Base-by-base conservation (phyloP, 805 yeast genomes). In the Candida adriatica region DNA sequence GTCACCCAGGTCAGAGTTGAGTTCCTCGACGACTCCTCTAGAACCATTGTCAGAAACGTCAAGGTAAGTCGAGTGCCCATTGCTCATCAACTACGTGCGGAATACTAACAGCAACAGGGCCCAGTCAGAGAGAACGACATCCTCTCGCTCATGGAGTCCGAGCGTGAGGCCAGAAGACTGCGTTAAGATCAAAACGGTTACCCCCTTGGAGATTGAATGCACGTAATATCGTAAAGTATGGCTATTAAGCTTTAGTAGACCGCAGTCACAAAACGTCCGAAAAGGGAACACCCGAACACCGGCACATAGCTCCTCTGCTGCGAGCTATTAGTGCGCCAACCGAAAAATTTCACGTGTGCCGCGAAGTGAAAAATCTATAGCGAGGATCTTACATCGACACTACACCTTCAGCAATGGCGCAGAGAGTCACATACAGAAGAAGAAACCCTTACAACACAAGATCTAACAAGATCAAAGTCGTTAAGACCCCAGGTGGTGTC, bases 401-500 rank as follows among this genome's bases (percentile, higher is more conserved):
- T 31, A 33, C 38, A 33, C 33, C 22, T 29, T 40, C 39, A 73
- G n/a, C 62, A 73, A 92, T 92, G 98, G 98, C 96, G 68, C 95
- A 87, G 75, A 90, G 98, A 81, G 94, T 88, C 71, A 87, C 96
- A 57, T 88, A 78, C 84, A 86, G 96, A 82, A 86, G 94, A 79
- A 85, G 95, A 80, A 88, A 87, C 71, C 95, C 96, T 74, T 88
- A 87, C 95, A 92, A 92, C 95, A 88, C 98, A 81, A 82, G 80
- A 72, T 92, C 98, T 58, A 92, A 92, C 95, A 85, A 83, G 78
- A 90, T 92, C 78, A 90, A 84, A 88, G 94, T 90, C 71, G 95
- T 90, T 61, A 92, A 90, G 85, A 92, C 99, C 73, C 98, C 99
- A 71, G 99, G 99, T 79, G 97, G 97, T 66, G 82, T 81, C 71